phyloP scores from a whole-genome alignment of 345 rosid genomes.

The Hypericum androsaemum region DNA sequence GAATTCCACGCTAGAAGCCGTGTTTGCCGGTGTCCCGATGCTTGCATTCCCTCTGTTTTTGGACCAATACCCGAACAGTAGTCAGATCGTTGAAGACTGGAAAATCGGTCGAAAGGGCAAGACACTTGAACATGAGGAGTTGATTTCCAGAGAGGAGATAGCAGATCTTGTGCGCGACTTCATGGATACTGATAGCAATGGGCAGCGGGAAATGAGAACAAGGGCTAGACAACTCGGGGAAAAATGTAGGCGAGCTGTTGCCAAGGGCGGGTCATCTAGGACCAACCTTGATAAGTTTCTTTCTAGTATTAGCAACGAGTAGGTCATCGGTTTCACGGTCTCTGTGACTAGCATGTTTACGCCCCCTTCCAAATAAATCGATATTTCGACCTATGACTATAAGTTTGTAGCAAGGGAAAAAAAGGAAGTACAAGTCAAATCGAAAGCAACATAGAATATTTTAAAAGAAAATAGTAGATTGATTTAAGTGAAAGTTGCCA shows the following conservation, averaged over 20 bases:
- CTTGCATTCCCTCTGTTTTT: conserved; percentile 13
- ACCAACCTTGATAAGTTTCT: background rate
- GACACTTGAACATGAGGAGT: background rate
- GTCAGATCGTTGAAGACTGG: conserved; percentile 14
- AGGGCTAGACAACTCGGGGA: conserved; percentile 9
- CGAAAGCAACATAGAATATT: too few species aligned
- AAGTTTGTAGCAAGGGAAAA: too few species aligned
- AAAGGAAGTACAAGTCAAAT: too few species aligned
- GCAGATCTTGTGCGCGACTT: conserved; percentile 4
- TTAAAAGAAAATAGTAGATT: too few species aligned
- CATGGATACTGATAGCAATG: conserved; percentile 12
- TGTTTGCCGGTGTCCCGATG: conserved; percentile 15
- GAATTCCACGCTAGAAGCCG: conserved; percentile 14
- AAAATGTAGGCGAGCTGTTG: conserved; percentile 6
- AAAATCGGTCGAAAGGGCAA: background rate
- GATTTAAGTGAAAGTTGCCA: too few species aligned
- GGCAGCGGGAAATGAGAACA: conserved; percentile 9
- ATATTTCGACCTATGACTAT: too few species aligned
- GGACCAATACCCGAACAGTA: conserved; percentile 10
- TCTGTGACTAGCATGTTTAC: too few species aligned
- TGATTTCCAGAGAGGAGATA: conserved; percentile 2
- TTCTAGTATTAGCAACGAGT: too few species aligned
- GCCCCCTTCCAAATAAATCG: too few species aligned
- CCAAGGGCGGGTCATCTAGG: conserved; percentile 3
- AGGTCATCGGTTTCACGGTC: too few species aligned